These are phyloP conservation scores for Thielaviopsis populi DNA, from an alignment of 2,329 filamentous ascomycete species.

Conservation along the genomic window DNA sequence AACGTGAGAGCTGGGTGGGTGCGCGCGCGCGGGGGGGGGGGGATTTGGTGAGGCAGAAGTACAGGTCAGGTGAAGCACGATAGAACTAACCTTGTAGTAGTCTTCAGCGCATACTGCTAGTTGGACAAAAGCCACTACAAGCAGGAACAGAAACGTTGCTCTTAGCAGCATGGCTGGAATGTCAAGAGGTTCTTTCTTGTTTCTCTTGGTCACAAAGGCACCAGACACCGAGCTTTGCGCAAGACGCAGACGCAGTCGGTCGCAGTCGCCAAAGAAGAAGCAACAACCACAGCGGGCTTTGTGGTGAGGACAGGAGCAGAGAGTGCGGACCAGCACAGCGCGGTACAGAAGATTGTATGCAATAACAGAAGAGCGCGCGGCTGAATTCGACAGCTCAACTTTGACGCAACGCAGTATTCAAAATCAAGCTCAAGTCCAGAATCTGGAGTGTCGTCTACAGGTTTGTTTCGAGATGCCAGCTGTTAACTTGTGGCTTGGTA, in stretches of 20 bases:
- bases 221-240: background rate
- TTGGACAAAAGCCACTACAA: constrained; percentile 40
- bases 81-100: constrained; percentile 54
- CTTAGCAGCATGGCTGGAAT: constrained; percentile 27
- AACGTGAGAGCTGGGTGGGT: background rate
- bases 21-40: background rate
- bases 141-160: constrained; percentile 30
- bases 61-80: no score
- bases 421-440: background rate
- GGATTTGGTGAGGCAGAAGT: background rate
- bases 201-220: background rate
- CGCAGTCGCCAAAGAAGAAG: no score
- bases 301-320: background rate
- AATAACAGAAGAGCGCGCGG: background rate
- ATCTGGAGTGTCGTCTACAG: background rate
- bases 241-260: background rate
- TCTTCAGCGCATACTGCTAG: constrained; percentile 49
- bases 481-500: constrained; percentile 9
- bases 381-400: background rate
- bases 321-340: background rate
- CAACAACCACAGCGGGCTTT: background rate
- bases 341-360: background rate
- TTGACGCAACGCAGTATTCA: background rate
- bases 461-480: constrained; percentile 13
- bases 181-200: background rate